Percentiles rank a stretch among this genome's conserved stretches.
Conservation (phyloP, 2,329 filamentous ascomycete genomes). For the Penicillium janthinellum region DNA sequence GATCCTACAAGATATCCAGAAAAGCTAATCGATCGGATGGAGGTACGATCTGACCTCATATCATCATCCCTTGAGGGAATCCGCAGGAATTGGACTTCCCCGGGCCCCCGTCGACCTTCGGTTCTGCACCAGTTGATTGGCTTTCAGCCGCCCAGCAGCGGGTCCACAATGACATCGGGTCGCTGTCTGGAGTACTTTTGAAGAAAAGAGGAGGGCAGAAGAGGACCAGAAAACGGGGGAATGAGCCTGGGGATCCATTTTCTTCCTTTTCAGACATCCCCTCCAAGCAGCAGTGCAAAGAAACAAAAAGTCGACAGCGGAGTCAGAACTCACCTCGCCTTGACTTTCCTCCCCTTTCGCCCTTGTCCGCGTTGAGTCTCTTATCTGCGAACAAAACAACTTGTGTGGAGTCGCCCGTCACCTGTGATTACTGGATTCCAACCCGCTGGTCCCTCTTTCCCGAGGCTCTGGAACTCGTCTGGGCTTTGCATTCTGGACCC, state of each 20-base stretch:
- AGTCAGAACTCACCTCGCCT: not conserved
- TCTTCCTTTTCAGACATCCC: not conserved
- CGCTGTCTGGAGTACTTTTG: conserved; percentile 7
- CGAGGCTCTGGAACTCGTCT: conserved; percentile 26
- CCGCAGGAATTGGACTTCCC: not conserved
- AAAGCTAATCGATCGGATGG: not conserved
- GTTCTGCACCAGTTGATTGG: conserved; percentile 8
- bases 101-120: not conserved
- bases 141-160: not conserved
- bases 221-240: not conserved
- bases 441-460: conserved; percentile 21
- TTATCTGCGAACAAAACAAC: not conserved
- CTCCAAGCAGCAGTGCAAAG: not conserved
- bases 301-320: not conserved
- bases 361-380: not conserved
- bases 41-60: conserved; percentile 3
- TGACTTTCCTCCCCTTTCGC: not conserved
- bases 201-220: not conserved
- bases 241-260: conserved; percentile 1
- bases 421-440: conserved; percentile 12
- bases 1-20: not conserved
- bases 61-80: not conserved
- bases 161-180: conserved; percentile 21
- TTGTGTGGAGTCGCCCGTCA: not conserved
- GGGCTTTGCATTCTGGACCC: conserved; percentile 25